These are phyloP conservation scores for Phialocephala subalpina DNA, from an alignment of 2,329 filamentous ascomycete genomes.

Conservation along the genomic window DNA sequence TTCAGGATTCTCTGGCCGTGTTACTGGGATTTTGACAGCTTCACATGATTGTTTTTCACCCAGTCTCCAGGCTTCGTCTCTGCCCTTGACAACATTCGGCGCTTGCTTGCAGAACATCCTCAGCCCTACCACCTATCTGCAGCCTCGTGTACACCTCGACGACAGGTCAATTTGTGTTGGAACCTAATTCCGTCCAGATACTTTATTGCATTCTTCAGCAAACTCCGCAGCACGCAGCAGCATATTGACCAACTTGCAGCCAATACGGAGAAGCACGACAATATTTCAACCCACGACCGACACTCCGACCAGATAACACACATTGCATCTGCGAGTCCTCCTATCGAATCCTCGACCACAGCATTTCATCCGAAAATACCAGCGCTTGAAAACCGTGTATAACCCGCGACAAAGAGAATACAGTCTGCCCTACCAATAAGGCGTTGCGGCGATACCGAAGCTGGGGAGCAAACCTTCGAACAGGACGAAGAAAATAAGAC, in stretches of 20 bases:
- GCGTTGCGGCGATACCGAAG: not conserved
- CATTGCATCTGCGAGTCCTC: not conserved
- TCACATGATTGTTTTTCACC: constrained; percentile 1
- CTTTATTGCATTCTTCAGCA: not conserved
- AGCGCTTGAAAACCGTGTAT: not conserved
- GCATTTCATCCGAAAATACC: constrained; percentile 2
- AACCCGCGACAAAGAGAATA: not conserved
- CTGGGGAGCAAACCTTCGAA: not conserved
- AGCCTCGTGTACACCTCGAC: constrained; percentile 12
- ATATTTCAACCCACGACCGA: not conserved
- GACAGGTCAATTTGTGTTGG: not conserved
- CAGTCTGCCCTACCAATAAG: not conserved
- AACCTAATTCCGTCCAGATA: constrained; percentile 1
- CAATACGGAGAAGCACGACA: not conserved
- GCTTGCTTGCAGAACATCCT: constrained; percentile 5
- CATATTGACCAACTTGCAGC: not conserved
- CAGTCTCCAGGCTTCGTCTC: not conserved
- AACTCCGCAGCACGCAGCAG: not conserved
- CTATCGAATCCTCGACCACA: not conserved
- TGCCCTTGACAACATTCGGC: constrained; percentile 7
- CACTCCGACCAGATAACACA: not conserved
- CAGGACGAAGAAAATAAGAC: not conserved
- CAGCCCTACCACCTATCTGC: constrained; percentile 3
- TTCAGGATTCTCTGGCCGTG: constrained; percentile 5
- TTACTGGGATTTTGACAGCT: not conserved